Conservation (phyloP, 2,329 filamentous ascomycete species). For the Leptographium procerum region DNA sequence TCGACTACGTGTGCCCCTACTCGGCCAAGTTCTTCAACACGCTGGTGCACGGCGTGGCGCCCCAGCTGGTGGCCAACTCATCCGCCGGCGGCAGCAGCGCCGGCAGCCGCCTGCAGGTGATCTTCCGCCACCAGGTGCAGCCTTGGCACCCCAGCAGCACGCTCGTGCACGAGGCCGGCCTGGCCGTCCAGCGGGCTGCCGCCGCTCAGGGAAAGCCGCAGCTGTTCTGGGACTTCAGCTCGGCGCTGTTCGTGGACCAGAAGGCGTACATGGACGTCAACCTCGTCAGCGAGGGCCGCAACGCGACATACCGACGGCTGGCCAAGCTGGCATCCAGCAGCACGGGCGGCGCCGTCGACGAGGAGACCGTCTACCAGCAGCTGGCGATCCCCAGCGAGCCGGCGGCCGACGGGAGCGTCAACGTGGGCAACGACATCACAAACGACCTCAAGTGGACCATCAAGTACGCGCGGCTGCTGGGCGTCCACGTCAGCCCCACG, state of each 20-base stretch:
- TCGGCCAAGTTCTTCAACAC: constrained; percentile 64
- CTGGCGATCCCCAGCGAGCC: constrained; percentile 60
- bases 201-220: constrained; percentile 28
- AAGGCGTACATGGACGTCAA: constrained; percentile 72
- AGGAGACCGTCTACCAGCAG: constrained; percentile 55
- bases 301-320: constrained; percentile 70
- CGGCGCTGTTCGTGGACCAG: constrained; percentile 54
- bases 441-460: constrained; percentile 75
- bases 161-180: constrained; percentile 68
- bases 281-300: constrained; percentile 74
- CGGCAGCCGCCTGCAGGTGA: constrained; percentile 48
- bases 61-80: constrained; percentile 52
- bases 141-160: constrained; percentile 89
- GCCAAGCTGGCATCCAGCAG: constrained; percentile 55
- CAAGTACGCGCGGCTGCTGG: constrained; percentile 66
- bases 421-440: constrained; percentile 72
- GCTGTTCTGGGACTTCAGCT: constrained; percentile 72
- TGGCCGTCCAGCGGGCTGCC: constrained; percentile 63
- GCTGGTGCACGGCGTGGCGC: constrained; percentile 54
- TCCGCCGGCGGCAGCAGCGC: constrained; percentile 32
- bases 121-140: constrained; percentile 88
- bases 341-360: constrained; percentile 63
- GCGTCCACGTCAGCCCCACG: constrained; percentile 85
- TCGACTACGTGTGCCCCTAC: constrained; percentile 84
- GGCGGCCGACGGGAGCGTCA: constrained; percentile 55